Conservation (phyloP, 2,329 filamentous ascomycete genomes). For the Drechslerella dactyloides region DNA sequence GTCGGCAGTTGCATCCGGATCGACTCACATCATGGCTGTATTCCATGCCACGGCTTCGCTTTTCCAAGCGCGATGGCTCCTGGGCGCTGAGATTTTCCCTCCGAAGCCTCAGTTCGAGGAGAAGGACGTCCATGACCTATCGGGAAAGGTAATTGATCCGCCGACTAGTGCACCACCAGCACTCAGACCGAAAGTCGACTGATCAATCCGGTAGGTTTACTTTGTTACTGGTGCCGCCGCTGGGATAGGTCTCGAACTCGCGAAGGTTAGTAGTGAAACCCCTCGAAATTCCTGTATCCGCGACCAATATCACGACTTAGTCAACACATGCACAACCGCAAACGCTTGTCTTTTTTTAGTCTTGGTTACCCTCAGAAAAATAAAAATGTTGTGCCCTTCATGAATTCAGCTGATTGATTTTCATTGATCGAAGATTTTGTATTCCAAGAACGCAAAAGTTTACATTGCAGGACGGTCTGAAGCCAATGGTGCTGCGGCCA, state of each 20-base stretch:
- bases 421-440: no score
- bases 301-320: conserved; percentile 27
- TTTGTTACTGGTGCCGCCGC: conserved; percentile 64
- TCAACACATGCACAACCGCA: no score
- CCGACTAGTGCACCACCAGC: neutral
- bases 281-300: no score
- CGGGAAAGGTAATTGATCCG: conserved; percentile 57
- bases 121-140: conserved; percentile 59
- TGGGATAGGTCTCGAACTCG: conserved; percentile 64
- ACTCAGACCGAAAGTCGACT: no score
- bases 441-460: conserved; percentile 64
- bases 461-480: conserved; percentile 64
- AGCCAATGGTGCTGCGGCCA: conserved; percentile 61
- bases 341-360: no score
- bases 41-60: conserved; percentile 14
- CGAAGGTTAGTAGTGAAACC: conserved; percentile 55
- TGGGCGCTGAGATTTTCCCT: conserved; percentile 55
- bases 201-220: conserved; percentile 55
- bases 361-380: no score
- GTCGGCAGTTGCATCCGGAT: no score
- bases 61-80: conserved; percentile 2
- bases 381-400: no score
- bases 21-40: conserved; percentile 13
- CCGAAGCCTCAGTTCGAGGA: conserved; percentile 60
- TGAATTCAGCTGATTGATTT: no score